These are phyloP conservation scores for Pleurotus djamor DNA, from an alignment of 768 basidiomycete genomes.

Conservation along the genomic window DNA sequence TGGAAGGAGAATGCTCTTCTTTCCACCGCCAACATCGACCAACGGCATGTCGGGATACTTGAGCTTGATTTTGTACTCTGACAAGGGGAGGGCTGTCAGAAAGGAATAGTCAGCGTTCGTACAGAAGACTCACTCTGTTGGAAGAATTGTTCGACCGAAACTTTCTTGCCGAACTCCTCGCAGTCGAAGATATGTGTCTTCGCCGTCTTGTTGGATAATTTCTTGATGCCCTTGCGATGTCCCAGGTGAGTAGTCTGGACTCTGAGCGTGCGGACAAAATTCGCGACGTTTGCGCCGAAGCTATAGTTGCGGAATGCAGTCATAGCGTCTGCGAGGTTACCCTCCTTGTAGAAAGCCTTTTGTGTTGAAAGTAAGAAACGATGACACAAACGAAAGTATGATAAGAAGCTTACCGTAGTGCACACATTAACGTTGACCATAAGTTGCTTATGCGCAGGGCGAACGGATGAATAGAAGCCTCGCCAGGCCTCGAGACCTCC, in stretches of 20 bases:
- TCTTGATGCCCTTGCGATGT: conserved; percentile 73
- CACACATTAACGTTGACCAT: conserved; percentile 66
- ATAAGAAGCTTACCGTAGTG: conserved; percentile 35
- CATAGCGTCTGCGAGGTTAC: conserved; percentile 67
- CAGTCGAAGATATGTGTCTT: conserved; percentile 51
- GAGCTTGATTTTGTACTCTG: conserved; percentile 63
- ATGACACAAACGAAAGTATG: background rate
- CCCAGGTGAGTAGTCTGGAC: conserved; percentile 67
- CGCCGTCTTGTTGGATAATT: conserved; percentile 45
- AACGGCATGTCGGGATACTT: conserved; percentile 49
- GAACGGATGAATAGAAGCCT: conserved; percentile 61
- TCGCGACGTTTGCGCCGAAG: conserved; percentile 57
- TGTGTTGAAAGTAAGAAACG: conserved; percentile 36
- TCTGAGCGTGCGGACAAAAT: conserved; percentile 65
- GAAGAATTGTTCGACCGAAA: conserved; percentile 72
- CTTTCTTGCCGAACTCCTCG: conserved; percentile 47
- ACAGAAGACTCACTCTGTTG: conserved; percentile 44
- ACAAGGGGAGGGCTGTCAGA: background rate
- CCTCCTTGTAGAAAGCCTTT: conserved; percentile 52
- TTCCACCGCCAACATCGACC: conserved; percentile 51
- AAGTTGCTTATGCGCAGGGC: conserved; percentile 51
- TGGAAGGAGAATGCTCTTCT: conserved; percentile 52
- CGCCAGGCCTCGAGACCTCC: conserved; percentile 54
- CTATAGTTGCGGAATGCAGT: conserved; percentile 47
- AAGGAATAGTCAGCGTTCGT: conserved; percentile 27